Base-by-base conservation (phyloP, 805 yeast species). In the Candida tammaniensis region DNA sequence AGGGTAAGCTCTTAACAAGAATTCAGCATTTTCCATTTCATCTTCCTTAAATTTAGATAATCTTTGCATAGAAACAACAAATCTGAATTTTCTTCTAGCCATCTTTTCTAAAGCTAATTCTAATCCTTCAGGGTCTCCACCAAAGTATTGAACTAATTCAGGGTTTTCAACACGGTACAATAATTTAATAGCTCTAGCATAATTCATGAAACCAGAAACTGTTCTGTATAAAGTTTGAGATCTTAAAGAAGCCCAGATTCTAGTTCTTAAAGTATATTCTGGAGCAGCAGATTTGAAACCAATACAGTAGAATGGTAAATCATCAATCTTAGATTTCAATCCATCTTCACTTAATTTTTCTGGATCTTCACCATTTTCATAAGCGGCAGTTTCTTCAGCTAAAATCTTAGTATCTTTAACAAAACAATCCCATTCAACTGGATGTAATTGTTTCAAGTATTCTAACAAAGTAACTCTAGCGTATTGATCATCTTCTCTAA, bases 61-160 rank as follows among this genome's bases (percentile, higher is more conserved):
- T 54, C 80, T 65, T 55, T 80, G 86, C 78, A 80, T 72, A 2
- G 86, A 77, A 19, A 76, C 81, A 32, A 80, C 76, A 40, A 80
- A 70, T 58, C 81, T 65, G 55, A 78, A 79, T 50, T 80, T 80
- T 48, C 83, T 60, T 46, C 76, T 64, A 4, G 82, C 80, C 73
- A 79, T 70, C 14, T 79, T 70, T 54, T 91, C 97, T 48, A 91
- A 79, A 62, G 94, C 98, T 64, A 88, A 79, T 71, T 93, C 98
- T 46, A 80, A 75, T 52, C 95, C 94, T 68, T 91, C 98, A 40
- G 97, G 95, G 60, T 91, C 94, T 51, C 98, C 98, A 51, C 97
- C 98, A 59, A 89, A 91, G 88, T 89, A 87, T 72, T 93, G 97
- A 42, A 89, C 60, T 14, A 51, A 47, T 33, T 62, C 63, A 22